A percentile compares a stretch with the other conserved stretches of the same genome.
Conservation (phyloP, 169 alveolate species). For the Eimeria falciformis region DNA sequence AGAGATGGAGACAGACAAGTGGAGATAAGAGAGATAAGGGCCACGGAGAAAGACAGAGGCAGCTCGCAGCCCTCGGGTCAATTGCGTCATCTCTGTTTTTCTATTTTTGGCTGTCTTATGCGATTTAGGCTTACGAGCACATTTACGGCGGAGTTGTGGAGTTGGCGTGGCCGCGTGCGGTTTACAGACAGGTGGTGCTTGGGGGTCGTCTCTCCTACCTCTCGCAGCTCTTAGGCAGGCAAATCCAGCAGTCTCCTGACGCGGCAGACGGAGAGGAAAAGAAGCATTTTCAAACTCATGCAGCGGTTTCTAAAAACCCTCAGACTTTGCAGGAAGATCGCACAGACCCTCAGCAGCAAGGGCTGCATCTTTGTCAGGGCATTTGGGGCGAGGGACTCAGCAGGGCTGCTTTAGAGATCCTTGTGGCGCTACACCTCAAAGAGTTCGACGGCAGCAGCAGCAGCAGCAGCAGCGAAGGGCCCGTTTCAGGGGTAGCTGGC, state of each 20-base stretch:
- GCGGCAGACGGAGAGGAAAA: not conserved
- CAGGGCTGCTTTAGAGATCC: constrained; percentile 34
- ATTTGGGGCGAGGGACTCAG: constrained; percentile 62
- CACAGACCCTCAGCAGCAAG: constrained; percentile 38
- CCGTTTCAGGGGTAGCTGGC: constrained; percentile 2
- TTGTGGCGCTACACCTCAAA: constrained; percentile 41
- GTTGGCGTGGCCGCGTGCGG: constrained; percentile 77
- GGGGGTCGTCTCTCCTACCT: constrained; percentile 56
- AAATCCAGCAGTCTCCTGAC: not conserved
- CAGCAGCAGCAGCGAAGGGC: not conserved
- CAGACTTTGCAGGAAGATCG: too few relatives aligned
- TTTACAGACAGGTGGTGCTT: constrained; percentile 71
- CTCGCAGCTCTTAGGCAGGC: constrained; percentile 63
- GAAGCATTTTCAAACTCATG: not conserved
- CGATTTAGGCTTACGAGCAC: constrained; percentile 70
- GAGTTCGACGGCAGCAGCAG: constrained; percentile 30
- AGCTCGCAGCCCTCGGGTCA: too few relatives aligned
- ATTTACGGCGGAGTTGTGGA: constrained; percentile 73
- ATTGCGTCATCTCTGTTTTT: not conserved
- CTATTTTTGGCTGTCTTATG: not conserved
- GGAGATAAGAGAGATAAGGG: not conserved
- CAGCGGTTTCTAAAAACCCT: not conserved
- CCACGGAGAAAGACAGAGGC: too few relatives aligned
- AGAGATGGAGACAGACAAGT: not conserved
- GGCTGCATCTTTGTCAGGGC: constrained; percentile 44